Evolutionary conservation across 768 basidiomycete genomes (phyloP).

Genomic region (Leccinum incarnatum): DNA sequence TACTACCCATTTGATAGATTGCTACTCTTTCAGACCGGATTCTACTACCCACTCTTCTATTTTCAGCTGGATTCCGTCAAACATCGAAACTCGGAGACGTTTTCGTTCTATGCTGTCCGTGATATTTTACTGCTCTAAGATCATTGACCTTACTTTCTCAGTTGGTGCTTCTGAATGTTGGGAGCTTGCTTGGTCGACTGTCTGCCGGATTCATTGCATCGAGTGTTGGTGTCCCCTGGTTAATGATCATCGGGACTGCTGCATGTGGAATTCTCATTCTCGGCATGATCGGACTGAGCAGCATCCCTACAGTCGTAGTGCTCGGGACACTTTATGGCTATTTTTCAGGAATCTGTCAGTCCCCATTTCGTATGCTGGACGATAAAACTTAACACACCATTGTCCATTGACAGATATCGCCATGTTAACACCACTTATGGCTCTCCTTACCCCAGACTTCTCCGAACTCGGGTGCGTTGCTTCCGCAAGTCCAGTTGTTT

Average conservation of each 20-base stretch:
- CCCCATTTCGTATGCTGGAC: background rate
- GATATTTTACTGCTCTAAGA: background rate
- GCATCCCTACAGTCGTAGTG: conserved; percentile 34
- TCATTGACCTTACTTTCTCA: conserved; percentile 14
- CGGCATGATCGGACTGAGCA: conserved; percentile 23
- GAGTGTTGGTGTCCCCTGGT: conserved; percentile 42
- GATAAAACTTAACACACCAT: background rate
- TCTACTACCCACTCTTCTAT: conserved; percentile 41
- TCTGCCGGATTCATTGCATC: conserved; percentile 29
- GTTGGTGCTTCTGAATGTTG: conserved; percentile 51
- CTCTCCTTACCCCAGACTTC: conserved; percentile 25
- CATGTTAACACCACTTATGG: conserved; percentile 36
- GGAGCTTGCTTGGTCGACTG: conserved; percentile 43
- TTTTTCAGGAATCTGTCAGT: conserved; percentile 43
- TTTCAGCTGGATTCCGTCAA: background rate
- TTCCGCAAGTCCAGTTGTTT: background rate
- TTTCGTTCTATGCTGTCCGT: conserved; percentile 54
- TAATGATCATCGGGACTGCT: conserved; percentile 35
- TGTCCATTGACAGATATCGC: conserved; percentile 30
- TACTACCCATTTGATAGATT: conserved; percentile 2
- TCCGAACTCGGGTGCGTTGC: conserved; percentile 45
- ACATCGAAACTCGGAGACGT: conserved; percentile 3
- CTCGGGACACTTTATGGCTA: conserved; percentile 46
- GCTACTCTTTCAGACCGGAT: conserved; percentile 34
- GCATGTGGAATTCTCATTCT: conserved; percentile 29